These are phyloP conservation scores for Cladophialophora chaetospira DNA, from an alignment of 2,329 filamentous ascomycete species.

Conservation along the genomic window DNA sequence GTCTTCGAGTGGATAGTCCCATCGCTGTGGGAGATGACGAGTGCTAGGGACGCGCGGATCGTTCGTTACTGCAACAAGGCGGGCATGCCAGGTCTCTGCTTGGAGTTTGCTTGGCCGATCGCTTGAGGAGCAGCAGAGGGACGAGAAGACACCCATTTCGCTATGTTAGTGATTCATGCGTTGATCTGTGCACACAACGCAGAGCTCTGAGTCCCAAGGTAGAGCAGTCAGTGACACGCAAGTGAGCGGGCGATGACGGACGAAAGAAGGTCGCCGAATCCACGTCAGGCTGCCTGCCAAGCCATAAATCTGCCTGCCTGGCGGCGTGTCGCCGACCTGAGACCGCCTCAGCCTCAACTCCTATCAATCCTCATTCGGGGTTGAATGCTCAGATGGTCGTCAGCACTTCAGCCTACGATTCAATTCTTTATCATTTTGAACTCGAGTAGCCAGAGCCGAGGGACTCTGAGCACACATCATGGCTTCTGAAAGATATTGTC, in stretches of 20 bases:
- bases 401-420: no score
- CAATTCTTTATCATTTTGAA: no score
- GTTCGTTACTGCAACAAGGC: constrained; percentile 21
- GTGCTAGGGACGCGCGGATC: neutral
- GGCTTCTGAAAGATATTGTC: no score
- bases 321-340: neutral
- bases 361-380: no score
- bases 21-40: constrained; percentile 6
- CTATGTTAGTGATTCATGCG: neutral
- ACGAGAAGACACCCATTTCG: constrained; percentile 8
- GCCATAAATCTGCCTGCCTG: constrained; percentile 4
- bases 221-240: no score
- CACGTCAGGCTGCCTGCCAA: neutral
- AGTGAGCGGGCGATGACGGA: no score
- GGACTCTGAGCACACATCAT: no score
- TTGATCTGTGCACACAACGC: neutral
- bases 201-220: neutral
- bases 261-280: neutral
- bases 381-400: no score
- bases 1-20: constrained; percentile 6
- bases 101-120: constrained; percentile 17
- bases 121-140: constrained; percentile 18
- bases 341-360: neutral
- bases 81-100: constrained; percentile 23
- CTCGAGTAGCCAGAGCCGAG: no score